A percentile compares a stretch with the other conserved stretches of the same genome.
These are phyloP conservation scores for Mucor ambiguus DNA, from an alignment of 371 early-diverging fungal species.

Conservation along the genomic window DNA sequence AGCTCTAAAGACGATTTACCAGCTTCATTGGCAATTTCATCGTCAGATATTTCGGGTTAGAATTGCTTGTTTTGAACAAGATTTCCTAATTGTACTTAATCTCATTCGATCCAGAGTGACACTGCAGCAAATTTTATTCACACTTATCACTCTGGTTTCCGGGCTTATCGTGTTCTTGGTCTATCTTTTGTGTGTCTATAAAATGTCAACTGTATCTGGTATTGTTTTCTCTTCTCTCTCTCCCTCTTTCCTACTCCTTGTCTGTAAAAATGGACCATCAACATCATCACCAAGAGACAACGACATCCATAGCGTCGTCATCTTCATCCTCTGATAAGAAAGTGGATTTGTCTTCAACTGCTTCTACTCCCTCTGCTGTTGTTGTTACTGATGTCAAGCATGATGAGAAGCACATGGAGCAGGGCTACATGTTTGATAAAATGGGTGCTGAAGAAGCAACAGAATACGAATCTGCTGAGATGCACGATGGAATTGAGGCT, in stretches of 20 bases:
- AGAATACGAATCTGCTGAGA: background rate
- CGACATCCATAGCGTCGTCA: background rate
- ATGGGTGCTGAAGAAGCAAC: background rate
- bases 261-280: background rate
- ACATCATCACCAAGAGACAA: background rate
- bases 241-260: background rate
- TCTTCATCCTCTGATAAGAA: background rate
- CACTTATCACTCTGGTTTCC: background rate
- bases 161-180: background rate
- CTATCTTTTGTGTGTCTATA: background rate
- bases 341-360: background rate
- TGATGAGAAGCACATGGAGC: background rate
- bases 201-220: background rate
- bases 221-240: background rate
- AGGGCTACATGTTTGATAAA: background rate
- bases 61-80: background rate
- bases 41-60: slow-evolving; percentile 1
- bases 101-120: background rate
- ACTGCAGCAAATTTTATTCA: background rate
- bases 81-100: background rate
- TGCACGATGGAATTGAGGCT: background rate
- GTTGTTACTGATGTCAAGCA: background rate
- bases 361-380: background rate
- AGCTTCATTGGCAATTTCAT: background rate
- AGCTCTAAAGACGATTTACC: background rate